Evolutionary conservation across 495 filamentous ascomycete genomes (phyloP).

Genomic region (Podospora bellae-mahoneyi): DNA sequence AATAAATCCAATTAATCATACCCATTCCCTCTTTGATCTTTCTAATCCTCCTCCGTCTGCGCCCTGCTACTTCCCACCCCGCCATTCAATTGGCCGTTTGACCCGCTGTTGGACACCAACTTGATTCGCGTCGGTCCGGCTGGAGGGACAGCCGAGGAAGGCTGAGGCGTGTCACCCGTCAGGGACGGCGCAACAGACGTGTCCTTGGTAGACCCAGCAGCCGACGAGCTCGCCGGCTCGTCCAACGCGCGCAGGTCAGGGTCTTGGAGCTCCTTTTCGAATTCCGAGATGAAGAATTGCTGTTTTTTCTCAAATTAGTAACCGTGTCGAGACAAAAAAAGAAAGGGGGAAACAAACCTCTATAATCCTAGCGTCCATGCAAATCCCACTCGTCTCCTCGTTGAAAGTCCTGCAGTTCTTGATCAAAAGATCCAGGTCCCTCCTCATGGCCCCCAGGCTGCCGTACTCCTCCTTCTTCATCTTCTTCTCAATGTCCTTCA

Average conservation of each 20-base stretch:
- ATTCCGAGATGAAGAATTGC: slow-evolving; percentile 63
- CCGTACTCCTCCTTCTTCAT: slow-evolving; percentile 93
- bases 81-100: slow-evolving; percentile 41
- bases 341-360: slow-evolving; percentile 57
- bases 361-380: slow-evolving; percentile 87
- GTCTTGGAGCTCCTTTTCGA: slow-evolving; percentile 65
- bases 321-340: background rate
- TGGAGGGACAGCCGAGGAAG: slow-evolving; percentile 33
- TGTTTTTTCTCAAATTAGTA: slow-evolving; percentile 41
- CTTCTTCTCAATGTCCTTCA: slow-evolving; percentile 87
- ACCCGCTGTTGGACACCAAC: slow-evolving; percentile 53
- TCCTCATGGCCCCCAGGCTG: slow-evolving; percentile 70
- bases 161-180: slow-evolving; percentile 66
- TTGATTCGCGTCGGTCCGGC: slow-evolving; percentile 47
- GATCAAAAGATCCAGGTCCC: slow-evolving; percentile 79
- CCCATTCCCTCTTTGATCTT: background rate
- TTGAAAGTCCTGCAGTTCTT: slow-evolving; percentile 93
- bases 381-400: slow-evolving; percentile 87
- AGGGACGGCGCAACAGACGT: slow-evolving; percentile 63
- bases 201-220: slow-evolving; percentile 50
- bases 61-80: slow-evolving; percentile 29
- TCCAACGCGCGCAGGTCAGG: slow-evolving; percentile 75
- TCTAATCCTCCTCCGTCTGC: slow-evolving; percentile 48
- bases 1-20: background rate
- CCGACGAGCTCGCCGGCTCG: slow-evolving; percentile 25